Conservation (phyloP, 768 basidiomycete species). For the Cantharellus cinnabarinus region DNA sequence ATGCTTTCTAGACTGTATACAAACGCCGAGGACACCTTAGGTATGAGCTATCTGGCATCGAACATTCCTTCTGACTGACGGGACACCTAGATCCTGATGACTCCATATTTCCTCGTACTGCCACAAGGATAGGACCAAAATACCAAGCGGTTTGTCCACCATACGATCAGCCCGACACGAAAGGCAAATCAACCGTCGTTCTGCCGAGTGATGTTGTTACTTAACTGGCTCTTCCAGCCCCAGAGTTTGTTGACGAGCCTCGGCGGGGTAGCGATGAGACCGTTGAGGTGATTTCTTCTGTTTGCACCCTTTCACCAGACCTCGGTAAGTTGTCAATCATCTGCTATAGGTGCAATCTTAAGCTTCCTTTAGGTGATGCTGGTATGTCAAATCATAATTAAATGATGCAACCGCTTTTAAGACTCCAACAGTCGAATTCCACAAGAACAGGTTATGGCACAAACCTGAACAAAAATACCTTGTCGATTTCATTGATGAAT, state of each 20-base stretch:
- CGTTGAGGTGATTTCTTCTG: constrained; percentile 45
- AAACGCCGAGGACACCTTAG: constrained; percentile 76
- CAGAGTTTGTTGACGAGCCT: constrained; percentile 16
- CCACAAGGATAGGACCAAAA: constrained; percentile 75
- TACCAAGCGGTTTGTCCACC: constrained; percentile 48
- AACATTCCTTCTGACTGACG: constrained; percentile 11
- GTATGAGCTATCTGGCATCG: constrained; percentile 19
- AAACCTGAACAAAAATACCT: constrained; percentile 22
- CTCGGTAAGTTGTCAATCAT: too few relatives aligned
- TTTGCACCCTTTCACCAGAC: constrained; percentile 20
- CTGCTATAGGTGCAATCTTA: too few relatives aligned
- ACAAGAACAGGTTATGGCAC: constrained; percentile 32
- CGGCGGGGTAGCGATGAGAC: constrained; percentile 55
- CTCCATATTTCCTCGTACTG: constrained; percentile 84
- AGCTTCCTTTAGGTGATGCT: too few relatives aligned
- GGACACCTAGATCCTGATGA: constrained; percentile 67
- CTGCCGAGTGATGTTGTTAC: background rate
- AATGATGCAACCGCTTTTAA: too few relatives aligned
- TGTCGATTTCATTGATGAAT: constrained; percentile 73
- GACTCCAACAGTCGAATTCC: constrained; percentile 36
- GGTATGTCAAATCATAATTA: too few relatives aligned
- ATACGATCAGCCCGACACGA: constrained; percentile 16
- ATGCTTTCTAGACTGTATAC: constrained; percentile 51
- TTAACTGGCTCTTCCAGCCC: background rate
- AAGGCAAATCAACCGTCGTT: background rate